Evolutionary conservation across 345 rosid genomes (phyloP).

Genomic region (Tarenaya hassleriana): DNA sequence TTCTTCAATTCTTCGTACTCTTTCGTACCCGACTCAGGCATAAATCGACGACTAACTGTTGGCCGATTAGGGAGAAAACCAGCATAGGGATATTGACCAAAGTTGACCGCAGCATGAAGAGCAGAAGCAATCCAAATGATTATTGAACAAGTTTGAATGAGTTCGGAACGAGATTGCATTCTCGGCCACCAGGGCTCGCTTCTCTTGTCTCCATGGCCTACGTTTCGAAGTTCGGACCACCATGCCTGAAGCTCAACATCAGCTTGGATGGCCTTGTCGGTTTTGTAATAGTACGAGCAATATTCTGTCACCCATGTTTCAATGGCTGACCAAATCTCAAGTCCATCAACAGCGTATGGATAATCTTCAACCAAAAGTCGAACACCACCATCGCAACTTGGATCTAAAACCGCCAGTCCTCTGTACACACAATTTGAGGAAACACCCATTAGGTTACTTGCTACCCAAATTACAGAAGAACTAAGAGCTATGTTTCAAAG

Average conservation of each 20-base stretch:
- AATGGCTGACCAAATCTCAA: too few species aligned
- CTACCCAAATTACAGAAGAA: too few species aligned
- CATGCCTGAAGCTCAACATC: constrained; percentile 78
- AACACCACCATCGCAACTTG: constrained; percentile 41
- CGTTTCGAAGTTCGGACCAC: constrained; percentile 68
- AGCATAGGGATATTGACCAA: too few species aligned
- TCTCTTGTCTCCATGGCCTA: constrained; percentile 73
- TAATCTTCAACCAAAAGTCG: constrained; percentile 75
- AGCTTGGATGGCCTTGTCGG: constrained; percentile 45
- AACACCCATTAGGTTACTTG: too few species aligned
- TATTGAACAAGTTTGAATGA: constrained; percentile 60
- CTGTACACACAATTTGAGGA: constrained; percentile 42
- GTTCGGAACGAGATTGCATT: constrained; percentile 50
- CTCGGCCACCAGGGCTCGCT: constrained; percentile 75
- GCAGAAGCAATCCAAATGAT: too few species aligned
- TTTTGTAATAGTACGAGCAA: constrained; percentile 64
- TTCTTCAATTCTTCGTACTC: constrained; percentile 67
- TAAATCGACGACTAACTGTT: constrained; percentile 75
- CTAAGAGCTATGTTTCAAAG: too few species aligned
- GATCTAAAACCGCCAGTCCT: constrained; percentile 65
- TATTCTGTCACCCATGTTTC: constrained; percentile 75
- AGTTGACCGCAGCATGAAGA: too few species aligned
- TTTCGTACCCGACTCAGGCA: constrained; percentile 76
- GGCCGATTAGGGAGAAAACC: constrained; percentile 98
- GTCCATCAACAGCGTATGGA: constrained; percentile 89